Conservation (phyloP, 2,329 filamentous ascomycete genomes). For the Gremmenia infestans region DNA sequence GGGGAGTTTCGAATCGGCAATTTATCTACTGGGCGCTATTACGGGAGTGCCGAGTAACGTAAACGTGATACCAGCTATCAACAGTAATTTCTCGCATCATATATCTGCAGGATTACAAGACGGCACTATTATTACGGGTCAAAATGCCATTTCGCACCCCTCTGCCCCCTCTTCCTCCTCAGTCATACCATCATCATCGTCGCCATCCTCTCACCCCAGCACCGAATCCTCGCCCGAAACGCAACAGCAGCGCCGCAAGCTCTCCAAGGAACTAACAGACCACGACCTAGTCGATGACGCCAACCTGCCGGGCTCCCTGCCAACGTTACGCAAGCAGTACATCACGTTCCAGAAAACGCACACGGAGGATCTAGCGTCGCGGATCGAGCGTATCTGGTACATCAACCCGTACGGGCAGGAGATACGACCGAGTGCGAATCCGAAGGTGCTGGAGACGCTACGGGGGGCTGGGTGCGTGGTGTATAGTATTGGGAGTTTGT, state of each 20-base stretch:
- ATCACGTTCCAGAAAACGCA: constrained; percentile 74
- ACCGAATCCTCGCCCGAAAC: constrained; percentile 8
- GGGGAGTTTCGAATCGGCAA: constrained; percentile 86
- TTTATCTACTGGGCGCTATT: constrained; percentile 83
- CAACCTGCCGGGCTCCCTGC: constrained; percentile 75
- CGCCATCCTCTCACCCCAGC: constrained; percentile 18
- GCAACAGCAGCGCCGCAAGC: constrained; percentile 11
- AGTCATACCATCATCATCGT: constrained; percentile 1
- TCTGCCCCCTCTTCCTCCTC: constrained; percentile 19
- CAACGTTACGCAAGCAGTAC: constrained; percentile 72
- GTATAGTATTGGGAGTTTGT: constrained; percentile 91
- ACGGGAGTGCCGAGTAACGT: constrained; percentile 76
- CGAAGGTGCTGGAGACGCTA: constrained; percentile 63
- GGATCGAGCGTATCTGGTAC: constrained; percentile 86
- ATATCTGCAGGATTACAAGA: constrained; percentile 79
- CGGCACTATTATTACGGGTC: constrained; percentile 76
- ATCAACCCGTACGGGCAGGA: constrained; percentile 99
- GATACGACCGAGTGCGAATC: constrained; percentile 79
- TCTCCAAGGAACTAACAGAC: constrained; percentile 41
- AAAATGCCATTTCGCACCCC: constrained; percentile 89
- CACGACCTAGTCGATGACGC: constrained; percentile 72
- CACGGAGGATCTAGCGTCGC: constrained; percentile 69
- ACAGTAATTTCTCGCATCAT: constrained; percentile 92
- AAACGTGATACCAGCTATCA: constrained; percentile 81
- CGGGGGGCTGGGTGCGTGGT: constrained; percentile 62